phyloP scores from a whole-genome alignment of 2,329 filamentous ascomycete genomes.

The Chalaropsis thielavioides region DNA sequence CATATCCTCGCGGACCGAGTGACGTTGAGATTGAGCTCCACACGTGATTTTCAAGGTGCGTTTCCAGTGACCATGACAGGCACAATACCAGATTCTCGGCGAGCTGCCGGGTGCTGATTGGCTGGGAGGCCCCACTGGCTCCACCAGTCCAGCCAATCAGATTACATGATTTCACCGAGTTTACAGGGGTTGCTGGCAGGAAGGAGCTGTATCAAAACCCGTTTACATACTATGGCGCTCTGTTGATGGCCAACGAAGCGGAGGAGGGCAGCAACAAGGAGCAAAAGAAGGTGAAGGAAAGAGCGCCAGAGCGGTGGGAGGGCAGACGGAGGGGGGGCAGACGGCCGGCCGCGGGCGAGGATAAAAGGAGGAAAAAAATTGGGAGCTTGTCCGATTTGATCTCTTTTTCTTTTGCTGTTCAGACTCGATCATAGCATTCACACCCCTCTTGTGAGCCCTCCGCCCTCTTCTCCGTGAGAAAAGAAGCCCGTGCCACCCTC shows the following conservation, averaged over 20 bases:
- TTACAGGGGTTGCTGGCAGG: not conserved
- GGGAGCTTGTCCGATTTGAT: not conserved
- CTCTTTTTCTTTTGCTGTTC: constrained; percentile 2
- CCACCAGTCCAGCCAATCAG: not conserved
- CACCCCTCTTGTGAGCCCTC: not conserved
- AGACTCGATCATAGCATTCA: not conserved
- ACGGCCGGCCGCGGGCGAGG: not conserved
- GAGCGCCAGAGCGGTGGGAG: not conserved
- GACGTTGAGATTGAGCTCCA: constrained; percentile 11
- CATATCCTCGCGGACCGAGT: not conserved
- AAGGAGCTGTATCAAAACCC: constrained; percentile 2
- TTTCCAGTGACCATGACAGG: not conserved
- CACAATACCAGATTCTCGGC: not conserved
- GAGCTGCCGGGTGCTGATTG: not conserved
- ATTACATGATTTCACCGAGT: not conserved
- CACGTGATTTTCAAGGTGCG: constrained; percentile 5
- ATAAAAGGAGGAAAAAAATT: constrained; percentile 9
- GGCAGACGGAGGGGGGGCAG: not conserved
- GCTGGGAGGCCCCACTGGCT: not conserved
- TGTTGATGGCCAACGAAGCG: not conserved
- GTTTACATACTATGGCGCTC: not conserved
- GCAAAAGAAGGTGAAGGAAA: constrained; percentile 4
- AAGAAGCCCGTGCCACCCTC: not conserved
- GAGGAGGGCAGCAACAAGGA: not conserved
- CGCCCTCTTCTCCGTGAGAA: not conserved